Evolutionary conservation across 2,329 filamentous ascomycete species (phyloP), one percentile per base, ranked within the genome.

Genomic region (Laburnicola sp.): DNA sequence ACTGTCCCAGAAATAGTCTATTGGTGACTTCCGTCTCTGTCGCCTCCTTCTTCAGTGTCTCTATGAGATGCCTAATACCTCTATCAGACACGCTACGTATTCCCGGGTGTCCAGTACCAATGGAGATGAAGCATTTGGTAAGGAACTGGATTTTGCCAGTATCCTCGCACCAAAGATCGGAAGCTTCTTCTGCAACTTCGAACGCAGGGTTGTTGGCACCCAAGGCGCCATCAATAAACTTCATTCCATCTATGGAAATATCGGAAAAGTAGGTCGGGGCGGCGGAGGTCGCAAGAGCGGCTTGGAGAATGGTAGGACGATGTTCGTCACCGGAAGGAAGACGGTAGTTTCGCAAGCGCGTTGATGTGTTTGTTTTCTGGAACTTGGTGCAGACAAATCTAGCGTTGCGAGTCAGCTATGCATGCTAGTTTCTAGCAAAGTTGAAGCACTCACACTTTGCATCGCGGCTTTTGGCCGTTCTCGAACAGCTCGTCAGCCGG

Each of bases 121-220:
- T 27, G 22, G 38, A 40, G 8, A 40, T 40, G 22, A 40, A 40
- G 23, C 38, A 45, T 21, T 45, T 45, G 43, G 32, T 28, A 5
- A 36, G 43, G 6, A 22, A 28, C 43, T 45, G 9, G 11, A 45
- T n/a, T 11, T 45, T 28, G 7, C 30, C 32, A 5, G 43, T 37
- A n/a, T 37, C 43, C 11, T 27, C n/a, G 21, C 43, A 35, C 43
- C 43, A 45, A 30, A 45, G 32, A 23, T 45, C 32, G 7, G 43
- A 21, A 9, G 50, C 9, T 54, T 78, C 65, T 22, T 64, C 65
- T 69, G 67, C 74, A 2, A 78, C 54, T 22, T 67, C 53, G 7
- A 61, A 51, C 9, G 76, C 62, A 1, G 78, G 78, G 48, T 80
- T 80, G 58, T 80, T 80, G 8, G 35, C 35, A 34, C 37, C 35